These are phyloP conservation scores for Barnettozyma sp. DNA, from an alignment of 805 yeast genomes.

Conservation along the genomic window DNA sequence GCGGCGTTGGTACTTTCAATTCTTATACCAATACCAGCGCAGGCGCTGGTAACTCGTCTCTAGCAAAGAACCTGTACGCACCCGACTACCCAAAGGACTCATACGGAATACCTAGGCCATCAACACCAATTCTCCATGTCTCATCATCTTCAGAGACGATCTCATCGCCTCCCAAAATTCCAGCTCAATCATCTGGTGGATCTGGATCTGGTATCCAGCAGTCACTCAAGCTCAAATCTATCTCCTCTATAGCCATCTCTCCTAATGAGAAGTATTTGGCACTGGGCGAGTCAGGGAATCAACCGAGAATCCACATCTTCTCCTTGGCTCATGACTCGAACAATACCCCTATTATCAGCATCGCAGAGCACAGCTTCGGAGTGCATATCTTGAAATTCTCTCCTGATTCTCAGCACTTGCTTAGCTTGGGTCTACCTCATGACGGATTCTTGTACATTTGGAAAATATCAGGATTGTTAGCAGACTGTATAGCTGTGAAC, in stretches of 20 bases:
- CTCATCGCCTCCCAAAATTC: conserved; percentile 15
- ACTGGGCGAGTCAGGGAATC: conserved; percentile 65
- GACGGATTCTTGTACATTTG: conserved; percentile 66
- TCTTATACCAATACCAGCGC: too few species aligned
- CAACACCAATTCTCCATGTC: conserved; percentile 1
- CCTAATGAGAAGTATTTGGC: conserved; percentile 50
- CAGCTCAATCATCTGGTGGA: conserved; percentile 15
- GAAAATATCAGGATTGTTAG: conserved; percentile 32
- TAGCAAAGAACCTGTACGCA: too few species aligned
- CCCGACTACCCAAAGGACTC: conserved; percentile 11
- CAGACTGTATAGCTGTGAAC: conserved; percentile 43
- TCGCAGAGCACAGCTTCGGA: conserved; percentile 63
- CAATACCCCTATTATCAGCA: conserved; percentile 43
- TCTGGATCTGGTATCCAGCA: conserved; percentile 3
- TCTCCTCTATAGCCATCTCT: conserved; percentile 52
- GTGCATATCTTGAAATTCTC: conserved; percentile 49
- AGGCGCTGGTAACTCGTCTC: too few species aligned
- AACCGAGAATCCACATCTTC: conserved; percentile 56
- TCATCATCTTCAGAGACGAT: conserved; percentile 5
- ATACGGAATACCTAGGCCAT: conserved; percentile 10
- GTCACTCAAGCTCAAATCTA: conserved; percentile 40
- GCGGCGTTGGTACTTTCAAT: too few species aligned
- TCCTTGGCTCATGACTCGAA: conserved; percentile 46
- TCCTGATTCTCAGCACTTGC: conserved; percentile 46
- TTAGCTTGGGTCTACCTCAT: conserved; percentile 59